Conservation (phyloP, 1,284 basidiomycete species). For the Anthracocystis panici-leucophaei region DNA sequence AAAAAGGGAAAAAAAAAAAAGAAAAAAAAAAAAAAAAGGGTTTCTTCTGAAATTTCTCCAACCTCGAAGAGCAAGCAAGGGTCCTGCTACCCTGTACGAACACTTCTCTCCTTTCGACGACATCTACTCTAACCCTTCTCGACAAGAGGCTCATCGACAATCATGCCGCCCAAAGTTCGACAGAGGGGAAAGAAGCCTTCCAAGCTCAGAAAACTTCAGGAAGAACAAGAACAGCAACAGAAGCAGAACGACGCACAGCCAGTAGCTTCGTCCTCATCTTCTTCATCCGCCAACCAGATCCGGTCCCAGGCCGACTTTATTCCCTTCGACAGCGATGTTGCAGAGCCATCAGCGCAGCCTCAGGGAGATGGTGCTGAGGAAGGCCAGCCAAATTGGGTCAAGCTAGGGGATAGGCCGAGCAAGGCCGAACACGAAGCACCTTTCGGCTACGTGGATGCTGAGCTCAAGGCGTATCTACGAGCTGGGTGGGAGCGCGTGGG, state of each 20-base stretch:
- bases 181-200: conserved; percentile 55
- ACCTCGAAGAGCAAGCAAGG: conserved; percentile 10
- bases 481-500: conserved; percentile 40
- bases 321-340: conserved; percentile 17
- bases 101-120: background rate
- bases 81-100: conserved; percentile 1
- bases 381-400: conserved; percentile 40
- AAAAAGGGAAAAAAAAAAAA: background rate
- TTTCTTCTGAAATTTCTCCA: conserved; percentile 8
- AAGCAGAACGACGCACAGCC: conserved; percentile 22
- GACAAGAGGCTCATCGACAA: background rate
- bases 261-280: conserved; percentile 15
- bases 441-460: conserved; percentile 62
- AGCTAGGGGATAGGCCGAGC: conserved; percentile 33
- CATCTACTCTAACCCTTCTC: background rate
- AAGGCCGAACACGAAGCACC: conserved; percentile 55
- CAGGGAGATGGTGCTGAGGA: conserved; percentile 8
- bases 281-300: conserved; percentile 24
- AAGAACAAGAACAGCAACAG: conserved; percentile 20
- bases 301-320: conserved; percentile 36
- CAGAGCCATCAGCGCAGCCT: background rate
- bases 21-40: background rate
- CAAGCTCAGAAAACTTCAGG: conserved; percentile 38
- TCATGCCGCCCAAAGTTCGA: conserved; percentile 44
- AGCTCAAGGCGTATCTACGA: conserved; percentile 62